Percentiles rank a stretch among this genome's conserved stretches.
These are phyloP conservation scores for Oryza rufipogon DNA, from an alignment of 176 grass and related monocot genomes.

Conservation along the genomic window DNA sequence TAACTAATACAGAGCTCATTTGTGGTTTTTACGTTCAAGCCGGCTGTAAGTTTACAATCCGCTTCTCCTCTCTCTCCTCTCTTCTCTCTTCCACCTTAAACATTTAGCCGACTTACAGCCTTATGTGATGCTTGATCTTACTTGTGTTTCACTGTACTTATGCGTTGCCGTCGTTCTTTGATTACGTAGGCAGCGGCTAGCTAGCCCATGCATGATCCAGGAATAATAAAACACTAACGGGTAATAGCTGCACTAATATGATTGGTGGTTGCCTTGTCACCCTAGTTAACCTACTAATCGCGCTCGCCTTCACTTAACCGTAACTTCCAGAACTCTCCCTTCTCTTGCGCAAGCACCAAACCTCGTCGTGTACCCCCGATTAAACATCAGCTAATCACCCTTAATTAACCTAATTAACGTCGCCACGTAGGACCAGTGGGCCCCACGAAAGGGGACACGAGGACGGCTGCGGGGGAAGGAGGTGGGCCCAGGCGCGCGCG, in stretches of 20 bases:
- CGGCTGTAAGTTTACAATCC: too few species aligned
- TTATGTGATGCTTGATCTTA: too few species aligned
- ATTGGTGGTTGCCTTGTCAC: slow-evolving; percentile 18
- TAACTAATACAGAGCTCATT: too few species aligned
- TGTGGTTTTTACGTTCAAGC: too few species aligned
- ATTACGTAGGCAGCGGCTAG: too few species aligned
- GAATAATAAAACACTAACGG: neutral
- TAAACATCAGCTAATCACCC: neutral
- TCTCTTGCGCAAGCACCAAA: neutral
- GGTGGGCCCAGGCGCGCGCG: neutral
- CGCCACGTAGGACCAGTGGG: neutral
- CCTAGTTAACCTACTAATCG: neutral
- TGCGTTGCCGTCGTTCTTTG: too few species aligned
- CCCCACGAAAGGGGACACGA: neutral
- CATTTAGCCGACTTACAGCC: too few species aligned
- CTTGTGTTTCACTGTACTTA: too few species aligned
- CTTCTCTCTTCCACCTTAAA: too few species aligned
- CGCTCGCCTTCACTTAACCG: neutral
- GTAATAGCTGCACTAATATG: neutral
- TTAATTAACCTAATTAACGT: neutral
- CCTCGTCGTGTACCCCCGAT: neutral
- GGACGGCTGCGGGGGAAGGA: neutral
- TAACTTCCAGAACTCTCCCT: slow-evolving; percentile 33
- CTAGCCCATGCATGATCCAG: neutral
- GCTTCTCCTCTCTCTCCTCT: too few species aligned